Base-by-base conservation (phyloP, 441 rosid species). In the Arabidopsis lyrata region DNA sequence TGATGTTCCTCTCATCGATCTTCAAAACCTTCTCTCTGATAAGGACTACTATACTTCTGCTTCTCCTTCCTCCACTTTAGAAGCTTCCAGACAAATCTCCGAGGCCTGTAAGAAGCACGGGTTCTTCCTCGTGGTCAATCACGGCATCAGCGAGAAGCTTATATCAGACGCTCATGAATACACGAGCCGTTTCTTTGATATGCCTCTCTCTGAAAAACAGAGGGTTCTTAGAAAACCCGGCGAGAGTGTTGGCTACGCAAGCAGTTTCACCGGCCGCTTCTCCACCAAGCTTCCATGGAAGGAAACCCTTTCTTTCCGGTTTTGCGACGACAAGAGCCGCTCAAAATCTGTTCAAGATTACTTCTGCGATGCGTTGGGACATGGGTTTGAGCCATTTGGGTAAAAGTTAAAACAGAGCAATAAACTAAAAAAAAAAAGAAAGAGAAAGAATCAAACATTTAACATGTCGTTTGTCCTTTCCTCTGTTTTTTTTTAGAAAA, bases 191-290 rank as follows among this genome's bases (percentile, higher is more conserved):
- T 95, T 95, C 86, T 95, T 95, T 48, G 86, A 85, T 32, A 74
- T 91, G 77, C 90, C 98, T 8, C 92, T 95, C 41, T 18, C 57
- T 2, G 90, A 88, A 27, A 95, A 95, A 74, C 95, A 90, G 72
- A 86, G 76, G 65, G 87, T 91, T 66, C 79, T 82, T 78, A 88
- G 98, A 76, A 87, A 87, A 81, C 50, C 78, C 3, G 99, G 97
- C 1, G 97, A 91, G 82, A 86, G 81, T 74, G 86, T 92, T 68
- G 99, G 99, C 38, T 95, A 95, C 66, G 97, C 99, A 1, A 95
- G 98, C 58, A 95, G 99, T 82, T 95, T 95, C 86, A 90, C 97
- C 5, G 86, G 94, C n/a, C 88, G 99, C 63, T 95, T 95, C 79
- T 82, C 88, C 68, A 81, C 90, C 53, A 93, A 91, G 83, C 93